Percentiles rank a stretch among this genome's conserved stretches.
Evolutionary conservation across 345 rosid genomes (phyloP).

Genomic region (Stellera chamaejasme): DNA sequence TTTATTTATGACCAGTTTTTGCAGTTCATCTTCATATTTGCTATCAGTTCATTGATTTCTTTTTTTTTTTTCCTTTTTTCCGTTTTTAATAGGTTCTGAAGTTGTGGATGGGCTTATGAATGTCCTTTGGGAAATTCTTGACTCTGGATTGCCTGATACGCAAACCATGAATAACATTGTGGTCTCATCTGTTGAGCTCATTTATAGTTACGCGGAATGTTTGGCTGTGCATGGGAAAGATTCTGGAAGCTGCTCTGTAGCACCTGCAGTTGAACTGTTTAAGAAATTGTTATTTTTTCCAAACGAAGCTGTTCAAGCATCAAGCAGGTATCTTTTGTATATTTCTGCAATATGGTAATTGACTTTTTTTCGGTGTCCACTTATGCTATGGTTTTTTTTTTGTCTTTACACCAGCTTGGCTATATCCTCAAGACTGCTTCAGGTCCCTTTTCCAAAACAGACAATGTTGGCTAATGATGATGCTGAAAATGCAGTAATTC

Average conservation of each 20-base stretch:
- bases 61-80: conserved; percentile 12
- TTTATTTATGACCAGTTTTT: too few relatives aligned
- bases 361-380: conserved; percentile 13
- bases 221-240: conserved; percentile 77
- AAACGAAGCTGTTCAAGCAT: conserved; percentile 81
- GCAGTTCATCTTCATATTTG: background rate
- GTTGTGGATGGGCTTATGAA: conserved; percentile 91
- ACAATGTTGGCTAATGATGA: conserved; percentile 85
- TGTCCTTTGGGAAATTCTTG: conserved; percentile 97
- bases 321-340: conserved; percentile 70
- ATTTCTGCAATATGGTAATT: conserved; percentile 6
- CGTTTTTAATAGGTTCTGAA: conserved; percentile 51
- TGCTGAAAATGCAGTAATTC: conserved; percentile 49
- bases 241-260: conserved; percentile 51
- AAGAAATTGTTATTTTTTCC: conserved; percentile 79
- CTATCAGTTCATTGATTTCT: background rate
- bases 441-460: conserved; percentile 98
- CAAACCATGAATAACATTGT: conserved; percentile 90
- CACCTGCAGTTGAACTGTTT: conserved; percentile 76
- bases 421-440: conserved; percentile 94
- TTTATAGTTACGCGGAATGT: conserved; percentile 94
- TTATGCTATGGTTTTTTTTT: background rate
- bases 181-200: conserved; percentile 85
- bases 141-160: conserved; percentile 83
- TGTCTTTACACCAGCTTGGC: conserved; percentile 62